A percentile compares a stretch with the other conserved stretches of the same genome.
Conservation (phyloP, 257 asterid species). For the Leonotis leonurus region DNA sequence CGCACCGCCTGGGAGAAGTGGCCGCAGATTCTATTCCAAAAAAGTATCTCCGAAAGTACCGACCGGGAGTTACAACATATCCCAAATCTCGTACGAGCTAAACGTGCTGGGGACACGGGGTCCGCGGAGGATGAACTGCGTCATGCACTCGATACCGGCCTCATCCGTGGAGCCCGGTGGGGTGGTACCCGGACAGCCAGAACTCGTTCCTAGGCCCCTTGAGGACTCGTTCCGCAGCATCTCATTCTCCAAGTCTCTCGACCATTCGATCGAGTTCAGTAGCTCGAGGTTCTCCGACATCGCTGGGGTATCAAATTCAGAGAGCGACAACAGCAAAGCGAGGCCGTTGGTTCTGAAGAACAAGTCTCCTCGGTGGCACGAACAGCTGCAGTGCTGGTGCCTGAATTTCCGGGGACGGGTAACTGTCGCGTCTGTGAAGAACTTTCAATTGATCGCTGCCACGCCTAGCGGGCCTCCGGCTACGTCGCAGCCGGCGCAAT, state of each 20-base stretch:
- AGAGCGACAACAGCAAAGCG: slow-evolving; percentile 33
- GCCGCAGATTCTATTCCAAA: slow-evolving; percentile 76
- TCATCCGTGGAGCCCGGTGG: slow-evolving; percentile 84
- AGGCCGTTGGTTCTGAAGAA: slow-evolving; percentile 72
- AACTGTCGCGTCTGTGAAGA: slow-evolving; percentile 92
- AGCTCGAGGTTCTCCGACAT: slow-evolving; percentile 77
- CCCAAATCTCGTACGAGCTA: slow-evolving; percentile 78
- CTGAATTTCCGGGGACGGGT: slow-evolving; percentile 83
- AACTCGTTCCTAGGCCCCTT: slow-evolving; percentile 66
- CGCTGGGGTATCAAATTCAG: slow-evolving; percentile 28
- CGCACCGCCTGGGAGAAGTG: slow-evolving; percentile 56
- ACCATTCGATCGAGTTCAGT: slow-evolving; percentile 67
- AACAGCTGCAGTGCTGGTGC: slow-evolving; percentile 95
- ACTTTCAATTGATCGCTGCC: slow-evolving; percentile 76
- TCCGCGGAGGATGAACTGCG: slow-evolving; percentile 84
- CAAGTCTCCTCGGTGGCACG: slow-evolving; percentile 95
- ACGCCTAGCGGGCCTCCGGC: slow-evolving; percentile 34
- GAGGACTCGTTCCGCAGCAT: slow-evolving; percentile 86
- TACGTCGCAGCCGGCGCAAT: slow-evolving; percentile 40
- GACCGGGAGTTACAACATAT: slow-evolving; percentile 69
- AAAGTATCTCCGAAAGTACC: slow-evolving; percentile 91
- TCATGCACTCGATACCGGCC: slow-evolving; percentile 77
- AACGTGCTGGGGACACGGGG: slow-evolving; percentile 95
- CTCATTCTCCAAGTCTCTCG: slow-evolving; percentile 77
- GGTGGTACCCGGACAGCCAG: slow-evolving; percentile 83